phyloP scores from a whole-genome alignment of 768 basidiomycete species.

The Termitomyces sp. region DNA sequence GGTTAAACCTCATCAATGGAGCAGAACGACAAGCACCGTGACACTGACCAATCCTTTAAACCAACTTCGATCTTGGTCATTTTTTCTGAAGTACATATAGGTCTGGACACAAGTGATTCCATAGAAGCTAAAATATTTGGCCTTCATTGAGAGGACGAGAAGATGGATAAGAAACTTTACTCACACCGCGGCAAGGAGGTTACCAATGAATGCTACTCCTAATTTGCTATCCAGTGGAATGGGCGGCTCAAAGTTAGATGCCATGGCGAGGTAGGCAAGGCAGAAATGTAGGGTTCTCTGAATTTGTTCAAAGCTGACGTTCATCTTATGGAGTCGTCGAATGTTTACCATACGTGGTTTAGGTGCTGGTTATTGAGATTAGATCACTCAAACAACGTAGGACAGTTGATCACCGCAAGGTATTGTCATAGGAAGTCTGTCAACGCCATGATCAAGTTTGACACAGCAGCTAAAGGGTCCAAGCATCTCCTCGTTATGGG shows the following conservation, averaged over 20 bases:
- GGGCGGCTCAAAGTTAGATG: not conserved
- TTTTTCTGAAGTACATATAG: constrained; percentile 10
- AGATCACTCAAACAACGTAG: constrained; percentile 12
- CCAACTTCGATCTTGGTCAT: constrained; percentile 1
- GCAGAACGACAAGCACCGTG: not conserved
- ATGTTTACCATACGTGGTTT: not conserved
- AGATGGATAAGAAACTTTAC: not conserved
- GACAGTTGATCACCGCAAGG: not conserved
- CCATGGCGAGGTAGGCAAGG: not conserved
- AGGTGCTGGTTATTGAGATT: not conserved
- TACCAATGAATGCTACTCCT: not conserved
- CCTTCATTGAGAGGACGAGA: not conserved
- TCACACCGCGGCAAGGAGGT: not conserved
- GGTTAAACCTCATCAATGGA: not conserved
- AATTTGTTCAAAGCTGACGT: not conserved
- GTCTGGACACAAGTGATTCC: constrained; percentile 16
- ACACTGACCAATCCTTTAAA: constrained; percentile 8
- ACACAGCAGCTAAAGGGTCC: not conserved
- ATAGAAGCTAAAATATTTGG: constrained; percentile 22
- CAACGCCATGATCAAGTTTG: not conserved
- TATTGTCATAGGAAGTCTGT: not conserved
- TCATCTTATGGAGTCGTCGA: not conserved
- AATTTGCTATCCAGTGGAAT: not conserved
- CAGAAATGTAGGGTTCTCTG: not conserved
- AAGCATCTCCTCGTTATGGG: not conserved